Evolutionary conservation across 345 rosid genomes (phyloP).

Genomic region (Moricandia moricandioides): DNA sequence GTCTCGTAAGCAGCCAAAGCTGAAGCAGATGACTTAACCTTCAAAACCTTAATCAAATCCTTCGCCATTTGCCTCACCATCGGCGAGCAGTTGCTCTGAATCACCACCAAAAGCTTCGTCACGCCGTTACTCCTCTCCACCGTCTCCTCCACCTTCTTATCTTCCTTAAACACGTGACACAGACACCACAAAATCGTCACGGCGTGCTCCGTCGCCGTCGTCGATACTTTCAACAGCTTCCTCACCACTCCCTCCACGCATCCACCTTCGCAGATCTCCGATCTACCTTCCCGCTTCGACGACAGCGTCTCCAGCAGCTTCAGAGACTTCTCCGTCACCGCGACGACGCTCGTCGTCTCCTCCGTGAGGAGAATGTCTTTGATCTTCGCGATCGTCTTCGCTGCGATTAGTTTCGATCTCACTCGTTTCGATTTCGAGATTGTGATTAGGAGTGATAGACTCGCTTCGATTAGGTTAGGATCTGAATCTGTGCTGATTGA

Average conservation of each 20-base stretch:
- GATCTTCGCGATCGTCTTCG: constrained; percentile 41
- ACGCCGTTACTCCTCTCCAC: constrained; percentile 63
- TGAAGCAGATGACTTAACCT: constrained; percentile 47
- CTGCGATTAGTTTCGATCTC: constrained; percentile 43
- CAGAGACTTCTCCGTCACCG: constrained; percentile 65
- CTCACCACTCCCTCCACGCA: constrained; percentile 66
- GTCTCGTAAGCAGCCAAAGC: constrained; percentile 74
- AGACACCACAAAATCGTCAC: constrained; percentile 77
- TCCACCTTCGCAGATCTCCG: constrained; percentile 38
- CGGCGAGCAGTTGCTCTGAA: constrained; percentile 83
- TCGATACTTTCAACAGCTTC: constrained; percentile 69
- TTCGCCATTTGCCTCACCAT: constrained; percentile 66
- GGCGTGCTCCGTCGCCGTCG: constrained; percentile 73
- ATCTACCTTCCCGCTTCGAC: constrained; percentile 64
- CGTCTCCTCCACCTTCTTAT: constrained; percentile 47
- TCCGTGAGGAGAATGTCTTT: constrained; percentile 41
- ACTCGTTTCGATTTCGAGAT: constrained; percentile 56
- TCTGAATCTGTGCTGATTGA: constrained; percentile 43
- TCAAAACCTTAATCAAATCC: constrained; percentile 66
- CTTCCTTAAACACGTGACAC: constrained; percentile 65
- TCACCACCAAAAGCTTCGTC: constrained; percentile 69
- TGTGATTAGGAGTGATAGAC: constrained; percentile 53
- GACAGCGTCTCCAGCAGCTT: constrained; percentile 58
- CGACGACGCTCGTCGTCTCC: constrained; percentile 31
- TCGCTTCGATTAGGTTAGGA: constrained; percentile 50